phyloP scores from a whole-genome alignment of 176 grass and related monocot genomes.

The Oropetium thomaeum region DNA sequence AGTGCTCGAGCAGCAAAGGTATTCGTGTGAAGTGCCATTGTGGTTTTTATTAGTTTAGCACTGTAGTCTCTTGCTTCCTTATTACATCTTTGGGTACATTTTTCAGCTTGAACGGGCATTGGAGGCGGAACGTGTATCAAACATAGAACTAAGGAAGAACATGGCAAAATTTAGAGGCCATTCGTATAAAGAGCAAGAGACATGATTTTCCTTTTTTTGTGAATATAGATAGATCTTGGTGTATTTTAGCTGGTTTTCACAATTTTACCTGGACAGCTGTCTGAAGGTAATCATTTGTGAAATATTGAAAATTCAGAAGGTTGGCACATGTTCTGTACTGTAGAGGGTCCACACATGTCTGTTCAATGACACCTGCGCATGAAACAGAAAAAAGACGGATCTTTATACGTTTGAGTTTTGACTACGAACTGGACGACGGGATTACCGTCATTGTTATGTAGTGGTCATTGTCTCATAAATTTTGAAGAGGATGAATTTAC shows the following conservation, averaged over 20 bases:
- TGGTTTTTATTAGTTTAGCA: slow-evolving; percentile 12
- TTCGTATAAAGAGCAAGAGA: slow-evolving; percentile 35
- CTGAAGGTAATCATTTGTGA: not conserved
- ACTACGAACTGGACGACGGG: not conserved
- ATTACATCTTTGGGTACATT: slow-evolving; percentile 12
- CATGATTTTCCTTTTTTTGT: slow-evolving; percentile 12
- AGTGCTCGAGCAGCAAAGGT: slow-evolving; percentile 96
- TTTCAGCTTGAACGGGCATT: slow-evolving; percentile 83
- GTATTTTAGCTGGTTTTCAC: not conserved
- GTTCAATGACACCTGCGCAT: not conserved
- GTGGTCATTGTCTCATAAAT: not conserved
- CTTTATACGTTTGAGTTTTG: not conserved
- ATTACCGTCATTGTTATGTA: not conserved
- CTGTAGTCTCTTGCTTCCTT: not conserved
- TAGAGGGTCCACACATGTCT: not conserved
- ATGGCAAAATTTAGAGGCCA: slow-evolving; percentile 44
- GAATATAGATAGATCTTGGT: slow-evolving; percentile 13
- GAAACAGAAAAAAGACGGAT: not conserved
- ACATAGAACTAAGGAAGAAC: slow-evolving; percentile 60
- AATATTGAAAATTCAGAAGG: not conserved
- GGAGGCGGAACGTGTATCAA: slow-evolving; percentile 75
- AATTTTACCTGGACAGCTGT: slow-evolving; percentile 12
- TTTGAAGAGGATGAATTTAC: not conserved
- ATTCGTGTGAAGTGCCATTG: not conserved
- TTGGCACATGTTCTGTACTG: not conserved